Conservation (phyloP, 257 asterid genomes). For the Petrea volubilis region DNA sequence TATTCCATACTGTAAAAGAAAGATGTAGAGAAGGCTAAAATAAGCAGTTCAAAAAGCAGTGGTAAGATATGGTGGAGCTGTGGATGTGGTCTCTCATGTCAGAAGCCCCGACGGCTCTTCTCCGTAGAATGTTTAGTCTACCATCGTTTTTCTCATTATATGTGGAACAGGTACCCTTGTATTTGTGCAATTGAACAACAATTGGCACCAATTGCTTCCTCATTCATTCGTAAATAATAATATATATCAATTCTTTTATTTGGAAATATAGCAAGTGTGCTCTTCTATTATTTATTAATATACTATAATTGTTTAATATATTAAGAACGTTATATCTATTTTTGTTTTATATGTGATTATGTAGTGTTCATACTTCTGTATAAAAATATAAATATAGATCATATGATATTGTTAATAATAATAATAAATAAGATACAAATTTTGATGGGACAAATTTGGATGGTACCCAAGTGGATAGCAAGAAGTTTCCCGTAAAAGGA, state of each 20-base stretch:
- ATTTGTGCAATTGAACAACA: constrained; percentile 41
- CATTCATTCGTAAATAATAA: constrained; percentile 62
- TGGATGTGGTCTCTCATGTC: constrained; percentile 10
- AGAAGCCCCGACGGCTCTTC: constrained; percentile 36
- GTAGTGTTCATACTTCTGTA: too few species aligned
- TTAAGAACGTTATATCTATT: too few species aligned
- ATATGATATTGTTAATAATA: too few species aligned
- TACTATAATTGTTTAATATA: too few species aligned
- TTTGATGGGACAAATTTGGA: too few species aligned
- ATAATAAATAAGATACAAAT: too few species aligned
- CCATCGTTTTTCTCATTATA: constrained; percentile 33
- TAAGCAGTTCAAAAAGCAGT: constrained; percentile 28
- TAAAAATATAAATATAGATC: too few species aligned
- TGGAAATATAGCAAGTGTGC: not conserved
- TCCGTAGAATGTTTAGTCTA: constrained; percentile 35
- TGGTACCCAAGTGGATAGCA: too few species aligned
- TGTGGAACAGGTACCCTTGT: constrained; percentile 34
- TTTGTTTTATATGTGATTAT: too few species aligned
- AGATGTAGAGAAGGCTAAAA: constrained; percentile 24
- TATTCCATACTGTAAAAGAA: constrained; percentile 82
- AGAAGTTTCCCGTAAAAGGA: too few species aligned
- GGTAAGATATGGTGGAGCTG: constrained; percentile 38
- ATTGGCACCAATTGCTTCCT: constrained; percentile 39
- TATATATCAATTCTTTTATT: constrained; percentile 38
- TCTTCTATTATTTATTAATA: too few species aligned